Evolutionary conservation across 2,329 filamentous ascomycete genomes (phyloP), one percentile per base, ranked within the genome.

Genomic region (Sarocladiaceae sp.): DNA sequence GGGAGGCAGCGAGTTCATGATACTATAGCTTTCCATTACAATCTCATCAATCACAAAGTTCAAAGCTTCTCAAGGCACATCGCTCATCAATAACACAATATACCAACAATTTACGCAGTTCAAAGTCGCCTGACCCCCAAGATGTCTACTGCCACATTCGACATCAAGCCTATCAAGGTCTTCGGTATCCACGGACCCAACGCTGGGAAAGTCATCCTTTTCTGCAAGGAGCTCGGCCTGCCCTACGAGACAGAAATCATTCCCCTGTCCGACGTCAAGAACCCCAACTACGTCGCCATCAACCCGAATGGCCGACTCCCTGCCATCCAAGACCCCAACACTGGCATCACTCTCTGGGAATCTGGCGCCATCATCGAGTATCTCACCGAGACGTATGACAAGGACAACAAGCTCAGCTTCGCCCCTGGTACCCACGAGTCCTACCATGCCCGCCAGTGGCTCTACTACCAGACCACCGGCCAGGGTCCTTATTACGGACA

Each of bases 401-500:
- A 55, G 29, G 23, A 37, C n/a, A 24, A 39, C 45, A 50, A 39
- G 44, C 26, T 55, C 15, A 44, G 39, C 35, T 47, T 47, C 45
- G n/a, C 40, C 21, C 35, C 29, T 9, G 47, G 47, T 16, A 37
- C 43, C 15, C 40, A 32, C 20, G 46, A 48, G 13, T 31, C 40
- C 44, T 32, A 51, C 23, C 47, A 46, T 20, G 34, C 27, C 27
- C 45, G 47, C 19, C 52, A 54, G 27, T 54, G 48, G 51, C 47
- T 51, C 20, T 44, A 44, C 34, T 54, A 55, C 34, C 55, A 29
- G 26, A 29, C 26, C 26, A 29, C 55, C 42, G 66, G 66, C 9
- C 62, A 70, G 52, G 69, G 67, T 0, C 69, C 68, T 0, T 72
- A 70, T 50, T 72, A 56, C 39, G 70, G 69, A 3, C 65, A 72